A percentile compares a stretch with the other conserved stretches of the same genome.
Conservation (phyloP, 2,329 filamentous ascomycete species). For the Cladosporium velox region DNA sequence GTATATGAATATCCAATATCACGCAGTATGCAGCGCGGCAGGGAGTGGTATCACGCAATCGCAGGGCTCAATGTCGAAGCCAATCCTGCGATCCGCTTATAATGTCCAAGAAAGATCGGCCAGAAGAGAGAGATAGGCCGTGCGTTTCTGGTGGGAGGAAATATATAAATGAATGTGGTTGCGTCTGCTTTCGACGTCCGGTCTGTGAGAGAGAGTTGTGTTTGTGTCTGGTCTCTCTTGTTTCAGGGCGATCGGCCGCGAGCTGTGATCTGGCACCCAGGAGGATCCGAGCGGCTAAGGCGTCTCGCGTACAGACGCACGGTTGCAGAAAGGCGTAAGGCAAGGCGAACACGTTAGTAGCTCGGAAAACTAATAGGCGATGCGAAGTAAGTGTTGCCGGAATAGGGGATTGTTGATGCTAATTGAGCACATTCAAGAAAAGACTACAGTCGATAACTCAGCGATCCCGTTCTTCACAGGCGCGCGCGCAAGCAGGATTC, state of each 20-base stretch:
- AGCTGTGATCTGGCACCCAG: neutral
- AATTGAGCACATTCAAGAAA: neutral
- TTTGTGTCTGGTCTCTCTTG: neutral
- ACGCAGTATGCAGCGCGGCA: conserved; percentile 7
- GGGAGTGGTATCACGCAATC: conserved; percentile 15
- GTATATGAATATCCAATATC: neutral
- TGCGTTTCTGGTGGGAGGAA: neutral
- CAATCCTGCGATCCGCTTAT: conserved; percentile 6
- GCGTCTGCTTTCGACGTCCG: neutral
- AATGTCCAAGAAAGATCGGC: conserved; percentile 5
- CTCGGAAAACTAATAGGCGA: neutral
- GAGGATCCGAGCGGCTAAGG: conserved; percentile 10
- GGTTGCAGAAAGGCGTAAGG: conserved; percentile 5
- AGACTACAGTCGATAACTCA: neutral
- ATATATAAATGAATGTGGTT: conserved; percentile 8
- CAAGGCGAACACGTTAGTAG: neutral
- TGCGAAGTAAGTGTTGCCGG: neutral
- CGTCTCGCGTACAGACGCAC: conserved; percentile 16
- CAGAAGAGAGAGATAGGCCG: conserved; percentile 13
- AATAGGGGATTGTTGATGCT: neutral
- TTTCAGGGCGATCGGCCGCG: neutral
- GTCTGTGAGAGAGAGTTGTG: neutral
- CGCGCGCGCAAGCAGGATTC: neutral
- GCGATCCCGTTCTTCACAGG: conserved; percentile 3
- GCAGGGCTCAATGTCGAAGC: conserved; percentile 17